These are phyloP conservation scores for Multifurca ochricompacta DNA, from an alignment of 768 basidiomycete species.

Conservation along the genomic window DNA sequence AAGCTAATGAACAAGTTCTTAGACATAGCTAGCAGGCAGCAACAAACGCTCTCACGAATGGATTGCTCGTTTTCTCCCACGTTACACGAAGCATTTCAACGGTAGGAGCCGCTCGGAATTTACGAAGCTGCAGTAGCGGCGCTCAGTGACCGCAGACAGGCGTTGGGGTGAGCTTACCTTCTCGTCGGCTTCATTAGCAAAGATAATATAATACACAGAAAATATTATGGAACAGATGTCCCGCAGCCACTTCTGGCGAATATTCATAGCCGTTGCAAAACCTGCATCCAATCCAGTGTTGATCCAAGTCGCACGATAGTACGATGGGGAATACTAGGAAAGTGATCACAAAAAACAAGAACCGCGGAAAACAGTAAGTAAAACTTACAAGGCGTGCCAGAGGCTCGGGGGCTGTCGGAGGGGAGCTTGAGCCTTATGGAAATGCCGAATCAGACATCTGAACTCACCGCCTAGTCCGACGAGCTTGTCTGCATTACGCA, in stretches of 20 bases:
- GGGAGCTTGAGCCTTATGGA: constrained; percentile 1
- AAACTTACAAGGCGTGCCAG: constrained; percentile 71
- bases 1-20: constrained; percentile 39
- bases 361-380: neutral
- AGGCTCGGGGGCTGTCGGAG: constrained; percentile 76
- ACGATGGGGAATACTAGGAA: constrained; percentile 77
- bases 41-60: constrained; percentile 51
- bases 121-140: constrained; percentile 57
- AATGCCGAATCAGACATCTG: constrained; percentile 6
- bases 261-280: constrained; percentile 91
- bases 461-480: constrained; percentile 69
- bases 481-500: constrained; percentile 79
- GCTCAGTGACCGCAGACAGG: neutral
- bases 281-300: constrained; percentile 92
- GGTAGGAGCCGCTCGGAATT: constrained; percentile 87
- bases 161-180: constrained; percentile 50
- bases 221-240: constrained; percentile 83
- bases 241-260: constrained; percentile 85
- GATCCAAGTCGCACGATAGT: constrained; percentile 96
- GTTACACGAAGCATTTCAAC: constrained; percentile 93
- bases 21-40: constrained; percentile 9
- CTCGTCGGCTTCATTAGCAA: constrained; percentile 90
- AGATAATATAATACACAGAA: constrained; percentile 81
- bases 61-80: constrained; percentile 96
- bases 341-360: constrained; percentile 6